Base-by-base conservation (phyloP, 495 filamentous ascomycete genomes). In the Xylaria telfairii region DNA sequence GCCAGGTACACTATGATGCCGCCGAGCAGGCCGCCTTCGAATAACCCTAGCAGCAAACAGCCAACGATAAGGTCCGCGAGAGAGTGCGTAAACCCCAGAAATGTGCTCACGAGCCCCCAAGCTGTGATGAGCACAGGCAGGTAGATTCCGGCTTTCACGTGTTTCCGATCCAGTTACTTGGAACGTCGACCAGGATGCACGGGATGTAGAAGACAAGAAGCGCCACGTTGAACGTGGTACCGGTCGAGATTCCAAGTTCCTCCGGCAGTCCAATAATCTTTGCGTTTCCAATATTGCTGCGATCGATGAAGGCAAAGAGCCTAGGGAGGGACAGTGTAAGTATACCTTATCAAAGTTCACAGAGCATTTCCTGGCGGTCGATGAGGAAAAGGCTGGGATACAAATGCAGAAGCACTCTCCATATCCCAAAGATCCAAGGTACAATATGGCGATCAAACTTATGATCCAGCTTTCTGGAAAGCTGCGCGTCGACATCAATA, bases 11-110 rank as follows among this genome's bases (percentile, higher is more conserved):
- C 74, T 15, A 87, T 78, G 75, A 88, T 82, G 28, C 84, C 86
- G 9, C 85, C 85, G 79, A 90, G 83, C 56, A 91, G 80, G 15
- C 89, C 89, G 67, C 88, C 87, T 74, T 92, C 90, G 65, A 88
- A 88, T 4, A 89, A 4, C 30, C 91, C 91, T 9, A 92, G 81
- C 6, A 91, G 75, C 61, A 90, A 82, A 12, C 91, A 84, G 46
- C 84, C 82, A 8, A 82, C 84, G 13, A 90, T 81, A 60, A 92
- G 87, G 6, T 85, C 84, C n/a, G 76, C 81, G 65, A 84, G 88
- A 60, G 79, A 86, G 47, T 81, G 78, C 4, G 86, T 86, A 15
- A 88, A 77, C 19, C 90, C 90, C 71, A 86, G 81, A 42, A 84
- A 85, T 9, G 86, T 84, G 32, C 85, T 88, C 7, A 87, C 76